Percentiles rank a stretch among this genome's conserved stretches.
These are phyloP conservation scores for Aspergillus nidulans DNA, from an alignment of 495 filamentous ascomycete genomes.

Conservation along the genomic window DNA sequence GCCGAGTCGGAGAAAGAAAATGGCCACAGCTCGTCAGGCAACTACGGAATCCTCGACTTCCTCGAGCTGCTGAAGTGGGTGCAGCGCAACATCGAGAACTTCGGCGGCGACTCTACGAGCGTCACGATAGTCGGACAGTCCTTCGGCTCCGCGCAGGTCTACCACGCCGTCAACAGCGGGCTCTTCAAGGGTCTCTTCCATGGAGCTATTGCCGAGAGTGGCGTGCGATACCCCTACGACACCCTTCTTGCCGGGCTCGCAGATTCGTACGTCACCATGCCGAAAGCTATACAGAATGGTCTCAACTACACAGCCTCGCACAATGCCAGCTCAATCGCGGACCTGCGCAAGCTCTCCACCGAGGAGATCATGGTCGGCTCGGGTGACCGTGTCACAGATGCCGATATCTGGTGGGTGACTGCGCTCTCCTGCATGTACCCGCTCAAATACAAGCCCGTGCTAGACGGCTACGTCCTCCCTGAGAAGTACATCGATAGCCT, in stretches of 20 bases:
- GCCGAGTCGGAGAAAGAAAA: slow-evolving; percentile 18
- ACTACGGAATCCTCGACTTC: slow-evolving; percentile 24
- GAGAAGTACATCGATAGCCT: slow-evolving; percentile 24
- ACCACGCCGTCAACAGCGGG: slow-evolving; percentile 28
- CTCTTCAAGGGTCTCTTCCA: slow-evolving; percentile 27
- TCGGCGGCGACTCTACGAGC: slow-evolving; percentile 56
- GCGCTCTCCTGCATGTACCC: slow-evolving; percentile 23
- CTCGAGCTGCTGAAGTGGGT: slow-evolving; percentile 47
- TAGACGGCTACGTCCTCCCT: slow-evolving; percentile 27
- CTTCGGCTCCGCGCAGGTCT: slow-evolving; percentile 40
- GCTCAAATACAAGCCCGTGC: slow-evolving; percentile 27
- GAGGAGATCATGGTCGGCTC: slow-evolving; percentile 20
- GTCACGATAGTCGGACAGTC: slow-evolving; percentile 44
- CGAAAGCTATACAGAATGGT: slow-evolving; percentile 18
- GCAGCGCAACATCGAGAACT: slow-evolving; percentile 47
- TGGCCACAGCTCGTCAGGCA: slow-evolving; percentile 46
- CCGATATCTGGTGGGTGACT: slow-evolving; percentile 24
- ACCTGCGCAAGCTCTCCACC: slow-evolving; percentile 25
- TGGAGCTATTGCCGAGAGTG: slow-evolving; percentile 25
- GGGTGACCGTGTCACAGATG: slow-evolving; percentile 14
- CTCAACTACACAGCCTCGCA: slow-evolving; percentile 20
- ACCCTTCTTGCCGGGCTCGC: slow-evolving; percentile 25
- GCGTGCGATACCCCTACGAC: slow-evolving; percentile 28
- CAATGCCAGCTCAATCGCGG: slow-evolving; percentile 24
- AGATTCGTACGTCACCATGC: slow-evolving; percentile 26